Evolutionary conservation across 192 early-diverging fungal species (phyloP), one percentile per base, ranked within the genome.

Genomic region (Podila horticola): DNA sequence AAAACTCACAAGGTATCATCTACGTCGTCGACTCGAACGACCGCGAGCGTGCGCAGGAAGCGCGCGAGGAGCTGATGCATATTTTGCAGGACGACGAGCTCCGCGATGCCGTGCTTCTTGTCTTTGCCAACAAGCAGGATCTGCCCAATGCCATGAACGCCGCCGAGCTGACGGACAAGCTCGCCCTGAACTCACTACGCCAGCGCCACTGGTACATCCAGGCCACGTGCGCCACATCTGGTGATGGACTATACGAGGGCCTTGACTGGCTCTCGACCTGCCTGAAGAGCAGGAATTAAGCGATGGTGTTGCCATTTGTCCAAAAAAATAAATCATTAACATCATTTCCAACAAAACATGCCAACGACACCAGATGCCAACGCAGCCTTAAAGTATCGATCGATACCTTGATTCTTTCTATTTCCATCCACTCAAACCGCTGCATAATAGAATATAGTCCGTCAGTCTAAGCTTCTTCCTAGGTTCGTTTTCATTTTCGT

Each of bases 71-170:
- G 87, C 90, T 99, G 62, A 90, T 94, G 77, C 92, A 93, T 72
- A 96, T 98, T 94, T 83, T 99, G 60, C 92, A 93, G 82, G 97
- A 98, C 85, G 95, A 97, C 84, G 96, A 98, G 85, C 92, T 99
- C 60, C 93, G 93, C 79, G 92, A 95, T 71, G 96, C 95, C 29
- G 84, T 92, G 58, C 87, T 99, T 38, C 84, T 99, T 57, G 94
- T 99, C 22, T 95, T 98, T 87, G 97, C 97, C 86, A 99, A 99
- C 92, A 99, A 99, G 91, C 98, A 99, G 85, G 98, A 99, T 91
- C 86, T 97, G 79, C 95, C 96, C 71, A 95, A 95, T 83, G 96
- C 97, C 73, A 97, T 98, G 95, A 93, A 88, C 74, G 93, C 94
- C 63, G 89, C 92, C 62, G 95, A 98, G 85, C 94, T 98, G 83